Evolutionary conservation across 1,284 basidiomycete species (phyloP).

Genomic region (Wallemia mellicola): DNA sequence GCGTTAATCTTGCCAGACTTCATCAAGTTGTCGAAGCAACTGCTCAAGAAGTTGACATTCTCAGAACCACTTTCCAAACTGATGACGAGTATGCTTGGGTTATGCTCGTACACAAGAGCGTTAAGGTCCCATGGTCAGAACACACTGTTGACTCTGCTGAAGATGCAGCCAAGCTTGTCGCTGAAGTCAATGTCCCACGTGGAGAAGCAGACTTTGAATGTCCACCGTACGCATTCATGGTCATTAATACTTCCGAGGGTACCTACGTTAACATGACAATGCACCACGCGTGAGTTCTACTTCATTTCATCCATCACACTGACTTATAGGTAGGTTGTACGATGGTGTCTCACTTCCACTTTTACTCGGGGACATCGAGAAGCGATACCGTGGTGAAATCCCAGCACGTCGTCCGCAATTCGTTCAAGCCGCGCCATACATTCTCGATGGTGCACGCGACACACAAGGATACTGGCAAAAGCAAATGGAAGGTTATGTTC

Average conservation of each 20-base stretch:
- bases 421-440: neutral
- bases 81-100: neutral
- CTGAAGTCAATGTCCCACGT: neutral
- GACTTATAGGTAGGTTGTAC: neutral
- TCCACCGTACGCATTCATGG: neutral
- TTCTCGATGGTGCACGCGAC: neutral
- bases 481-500: neutral
- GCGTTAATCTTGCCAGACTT: neutral
- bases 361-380: neutral
- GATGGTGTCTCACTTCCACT: neutral
- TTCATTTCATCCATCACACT: neutral
- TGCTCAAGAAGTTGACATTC: neutral
- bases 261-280: neutral
- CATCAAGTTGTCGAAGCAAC: neutral
- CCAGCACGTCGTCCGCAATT: neutral
- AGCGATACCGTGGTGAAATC: neutral
- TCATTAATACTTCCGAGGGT: neutral
- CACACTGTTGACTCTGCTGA: neutral
- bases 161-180: neutral
- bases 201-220: neutral
- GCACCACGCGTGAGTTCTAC: neutral
- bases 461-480: neutral
- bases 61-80: neutral
- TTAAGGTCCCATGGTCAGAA: neutral
- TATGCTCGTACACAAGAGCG: neutral